Percentiles rank a stretch among this genome's conserved stretches.
These are phyloP conservation scores for Blastosporella zonata DNA, from an alignment of 1,284 basidiomycete genomes.

Conservation along the genomic window DNA sequence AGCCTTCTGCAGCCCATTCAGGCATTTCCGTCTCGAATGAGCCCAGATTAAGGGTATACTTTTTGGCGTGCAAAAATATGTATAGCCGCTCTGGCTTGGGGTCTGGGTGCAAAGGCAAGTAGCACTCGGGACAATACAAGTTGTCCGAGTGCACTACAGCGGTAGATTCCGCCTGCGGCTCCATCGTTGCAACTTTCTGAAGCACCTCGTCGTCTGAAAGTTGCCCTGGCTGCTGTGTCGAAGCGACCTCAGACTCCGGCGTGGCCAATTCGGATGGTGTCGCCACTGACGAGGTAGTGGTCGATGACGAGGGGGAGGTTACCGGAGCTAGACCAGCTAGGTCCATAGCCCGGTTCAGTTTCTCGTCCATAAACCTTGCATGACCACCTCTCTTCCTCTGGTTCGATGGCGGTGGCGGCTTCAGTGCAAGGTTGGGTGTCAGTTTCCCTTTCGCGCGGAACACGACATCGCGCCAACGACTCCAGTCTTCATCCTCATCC, in stretches of 20 bases:
- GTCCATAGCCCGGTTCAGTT: slow-evolving; percentile 19
- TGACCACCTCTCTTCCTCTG: slow-evolving; percentile 56
- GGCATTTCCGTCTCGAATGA: slow-evolving; percentile 75
- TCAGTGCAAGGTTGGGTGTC: slow-evolving; percentile 46
- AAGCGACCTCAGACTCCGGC: slow-evolving; percentile 9
- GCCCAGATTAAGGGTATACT: slow-evolving; percentile 77
- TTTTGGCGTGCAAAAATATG: slow-evolving; percentile 89
- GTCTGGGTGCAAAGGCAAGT: slow-evolving; percentile 86
- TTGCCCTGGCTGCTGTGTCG: slow-evolving; percentile 30
- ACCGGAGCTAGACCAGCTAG: not conserved
- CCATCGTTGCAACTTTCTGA: slow-evolving; percentile 35
- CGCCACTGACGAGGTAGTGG: slow-evolving; percentile 6
- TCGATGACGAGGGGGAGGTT: slow-evolving; percentile 7
- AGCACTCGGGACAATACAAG: slow-evolving; percentile 82
- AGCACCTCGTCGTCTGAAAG: slow-evolving; percentile 45
- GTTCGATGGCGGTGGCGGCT: slow-evolving; percentile 56
- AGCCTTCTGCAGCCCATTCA: slow-evolving; percentile 66
- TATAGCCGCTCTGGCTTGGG: slow-evolving; percentile 87
- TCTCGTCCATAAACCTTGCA: slow-evolving; percentile 36
- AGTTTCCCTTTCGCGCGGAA: slow-evolving; percentile 69
- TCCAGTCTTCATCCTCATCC: slow-evolving; percentile 93
- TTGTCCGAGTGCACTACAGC: slow-evolving; percentile 32
- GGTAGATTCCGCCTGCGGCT: slow-evolving; percentile 29
- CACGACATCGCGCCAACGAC: slow-evolving; percentile 82
- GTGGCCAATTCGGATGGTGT: slow-evolving; percentile 15